A percentile compares a stretch with the other conserved stretches of the same genome.
Evolutionary conservation across 1,139 yeast genomes (phyloP).

Genomic region (Zhuliangozyma blackwelliae): DNA sequence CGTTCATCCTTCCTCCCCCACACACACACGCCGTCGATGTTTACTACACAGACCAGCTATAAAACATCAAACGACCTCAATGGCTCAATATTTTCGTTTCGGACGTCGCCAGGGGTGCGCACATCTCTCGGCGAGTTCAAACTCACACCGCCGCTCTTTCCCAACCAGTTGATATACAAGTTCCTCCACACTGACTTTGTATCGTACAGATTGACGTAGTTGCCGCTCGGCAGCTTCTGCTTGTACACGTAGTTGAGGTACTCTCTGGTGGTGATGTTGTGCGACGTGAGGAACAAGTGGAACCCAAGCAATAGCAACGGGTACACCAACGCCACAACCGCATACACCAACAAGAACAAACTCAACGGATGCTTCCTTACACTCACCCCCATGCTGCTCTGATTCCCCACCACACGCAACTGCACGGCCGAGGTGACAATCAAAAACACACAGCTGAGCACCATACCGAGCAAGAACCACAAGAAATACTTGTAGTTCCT

Average conservation of each 20-base stretch:
- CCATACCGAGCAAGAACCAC: slow-evolving; percentile 34
- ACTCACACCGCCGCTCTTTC: slow-evolving; percentile 46
- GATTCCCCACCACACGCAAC: slow-evolving; percentile 13
- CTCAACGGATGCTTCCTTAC: slow-evolving; percentile 34
- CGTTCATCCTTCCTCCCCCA: not conserved
- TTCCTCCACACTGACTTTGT: slow-evolving; percentile 34
- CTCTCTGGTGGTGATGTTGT: slow-evolving; percentile 71
- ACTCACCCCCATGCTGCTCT: slow-evolving; percentile 13
- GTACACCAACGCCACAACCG: slow-evolving; percentile 42
- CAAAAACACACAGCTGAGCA: slow-evolving; percentile 19
- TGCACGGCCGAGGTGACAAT: slow-evolving; percentile 25
- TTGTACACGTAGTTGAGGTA: slow-evolving; percentile 41
- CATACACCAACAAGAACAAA: slow-evolving; percentile 47
- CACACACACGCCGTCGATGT: not conserved
- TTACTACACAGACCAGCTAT: not conserved
- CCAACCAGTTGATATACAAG: slow-evolving; percentile 43
- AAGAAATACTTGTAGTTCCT: slow-evolving; percentile 32
- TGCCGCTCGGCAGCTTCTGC: slow-evolving; percentile 2
- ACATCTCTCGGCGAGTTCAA: slow-evolving; percentile 31
- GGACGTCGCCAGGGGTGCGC: slow-evolving; percentile 38
- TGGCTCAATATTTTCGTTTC: slow-evolving; percentile 30
- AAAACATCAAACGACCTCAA: slow-evolving; percentile 10
- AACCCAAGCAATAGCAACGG: slow-evolving; percentile 50
- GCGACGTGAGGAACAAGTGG: slow-evolving; percentile 51
- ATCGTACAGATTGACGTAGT: slow-evolving; percentile 42